Evolutionary conservation across 2,329 filamentous ascomycete genomes (phyloP).

Genomic region (Elsinoe australis): DNA sequence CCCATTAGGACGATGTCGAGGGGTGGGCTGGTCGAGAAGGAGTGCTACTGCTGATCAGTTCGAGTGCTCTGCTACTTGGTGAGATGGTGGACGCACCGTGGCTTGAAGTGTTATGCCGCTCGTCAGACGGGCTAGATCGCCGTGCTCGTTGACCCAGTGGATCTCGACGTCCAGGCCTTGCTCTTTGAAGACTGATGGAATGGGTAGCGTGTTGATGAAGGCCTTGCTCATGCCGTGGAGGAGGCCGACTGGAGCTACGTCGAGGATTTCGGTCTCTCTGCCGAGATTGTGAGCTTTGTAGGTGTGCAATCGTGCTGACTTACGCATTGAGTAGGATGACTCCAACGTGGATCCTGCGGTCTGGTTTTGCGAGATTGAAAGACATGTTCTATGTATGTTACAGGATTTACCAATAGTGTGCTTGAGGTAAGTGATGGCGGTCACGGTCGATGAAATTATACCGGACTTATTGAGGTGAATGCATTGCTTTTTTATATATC

Average conservation of each 20-base stretch:
- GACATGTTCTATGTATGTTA: too few species aligned
- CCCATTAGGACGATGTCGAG: constrained; percentile 40
- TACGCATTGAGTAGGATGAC: constrained; percentile 23
- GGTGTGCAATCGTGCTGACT: neutral
- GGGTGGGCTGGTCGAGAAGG: constrained; percentile 34
- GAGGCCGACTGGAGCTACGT: constrained; percentile 29
- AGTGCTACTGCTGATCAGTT: constrained; percentile 29
- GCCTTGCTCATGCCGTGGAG: constrained; percentile 23
- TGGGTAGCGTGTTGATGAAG: constrained; percentile 21
- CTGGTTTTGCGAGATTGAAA: too few species aligned
- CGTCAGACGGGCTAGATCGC: constrained; percentile 20
- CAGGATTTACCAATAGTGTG: too few species aligned
- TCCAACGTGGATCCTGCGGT: constrained; percentile 22
- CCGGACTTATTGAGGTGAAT: too few species aligned
- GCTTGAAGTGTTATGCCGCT: constrained; percentile 21
- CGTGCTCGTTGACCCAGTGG: constrained; percentile 29
- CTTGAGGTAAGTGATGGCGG: too few species aligned
- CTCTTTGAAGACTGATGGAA: constrained; percentile 19
- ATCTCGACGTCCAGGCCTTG: constrained; percentile 27
- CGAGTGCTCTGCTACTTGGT: neutral
- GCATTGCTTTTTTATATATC: too few species aligned
- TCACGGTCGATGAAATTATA: too few species aligned
- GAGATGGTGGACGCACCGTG: constrained; percentile 19
- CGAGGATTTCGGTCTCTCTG: constrained; percentile 27
- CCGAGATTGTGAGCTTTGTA: neutral